Percentiles rank a stretch among this genome's conserved stretches.
phyloP scores from a whole-genome alignment of 805 yeast genomes.

The Debaryomyces maramus region DNA sequence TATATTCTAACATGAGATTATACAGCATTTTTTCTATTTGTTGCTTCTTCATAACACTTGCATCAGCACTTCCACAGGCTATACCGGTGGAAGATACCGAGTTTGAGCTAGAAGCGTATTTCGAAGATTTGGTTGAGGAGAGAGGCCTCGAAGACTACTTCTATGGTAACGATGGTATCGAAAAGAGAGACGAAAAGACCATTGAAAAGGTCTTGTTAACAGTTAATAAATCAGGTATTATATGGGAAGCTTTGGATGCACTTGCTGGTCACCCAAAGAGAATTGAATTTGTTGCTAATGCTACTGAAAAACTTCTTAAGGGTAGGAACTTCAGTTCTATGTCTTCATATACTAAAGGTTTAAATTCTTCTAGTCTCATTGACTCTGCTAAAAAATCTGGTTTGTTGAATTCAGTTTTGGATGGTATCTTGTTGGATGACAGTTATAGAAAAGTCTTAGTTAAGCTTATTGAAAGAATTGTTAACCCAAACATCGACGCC shows the following conservation, averaged over 20 bases:
- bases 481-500: slow-evolving; percentile 29
- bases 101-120: slow-evolving; percentile 17
- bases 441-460: slow-evolving; percentile 32
- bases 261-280: slow-evolving; percentile 31
- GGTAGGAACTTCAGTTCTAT: slow-evolving; percentile 7
- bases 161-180: slow-evolving; percentile 7
- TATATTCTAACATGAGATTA: slow-evolving; percentile 2
- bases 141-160: slow-evolving; percentile 1
- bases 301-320: slow-evolving; percentile 24
- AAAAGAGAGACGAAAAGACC: slow-evolving; percentile 24
- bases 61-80: slow-evolving; percentile 21
- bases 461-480: slow-evolving; percentile 29
- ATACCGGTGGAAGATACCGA: slow-evolving; percentile 18
- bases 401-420: slow-evolving; percentile 30
- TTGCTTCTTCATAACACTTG: slow-evolving; percentile 8
- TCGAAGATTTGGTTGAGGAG: slow-evolving; percentile 14
- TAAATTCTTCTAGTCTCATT: slow-evolving; percentile 24
- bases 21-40: slow-evolving; percentile 8
- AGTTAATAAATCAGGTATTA: slow-evolving; percentile 33
- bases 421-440: slow-evolving; percentile 39
- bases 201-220: slow-evolving; percentile 23
- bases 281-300: slow-evolving; percentile 30
- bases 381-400: slow-evolving; percentile 33
- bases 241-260: slow-evolving; percentile 36
- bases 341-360: slow-evolving; percentile 7